These are phyloP conservation scores for Neocatenulostroma microsporum DNA, from an alignment of 2,329 filamentous ascomycete genomes.

Conservation along the genomic window DNA sequence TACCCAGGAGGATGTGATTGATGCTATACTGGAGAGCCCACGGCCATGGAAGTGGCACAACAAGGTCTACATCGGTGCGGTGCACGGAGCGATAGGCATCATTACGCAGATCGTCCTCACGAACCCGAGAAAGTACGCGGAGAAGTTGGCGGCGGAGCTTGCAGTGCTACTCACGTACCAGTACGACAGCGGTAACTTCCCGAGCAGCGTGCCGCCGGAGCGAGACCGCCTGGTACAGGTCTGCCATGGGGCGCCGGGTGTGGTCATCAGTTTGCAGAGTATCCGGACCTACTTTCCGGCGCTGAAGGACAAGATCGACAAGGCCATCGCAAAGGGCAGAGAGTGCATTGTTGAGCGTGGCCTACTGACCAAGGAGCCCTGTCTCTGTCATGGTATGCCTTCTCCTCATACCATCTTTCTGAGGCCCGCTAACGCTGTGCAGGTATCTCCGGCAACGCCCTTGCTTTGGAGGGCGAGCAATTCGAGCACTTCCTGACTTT, in stretches of 20 bases:
- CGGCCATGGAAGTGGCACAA: constrained; percentile 59
- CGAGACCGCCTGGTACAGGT: constrained; percentile 52
- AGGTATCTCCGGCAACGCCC: constrained; percentile 56
- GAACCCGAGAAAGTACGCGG: constrained; percentile 47
- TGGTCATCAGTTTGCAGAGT: constrained; percentile 51
- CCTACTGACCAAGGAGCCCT: constrained; percentile 56
- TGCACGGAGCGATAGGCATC: constrained; percentile 62
- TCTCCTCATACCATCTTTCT: background rate
- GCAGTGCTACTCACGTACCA: constrained; percentile 53
- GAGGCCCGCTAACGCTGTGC: constrained; percentile 4
- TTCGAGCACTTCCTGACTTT: constrained; percentile 53
- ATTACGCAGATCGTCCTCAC: constrained; percentile 61
- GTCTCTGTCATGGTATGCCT: constrained; percentile 49
- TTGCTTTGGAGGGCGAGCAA: constrained; percentile 45
- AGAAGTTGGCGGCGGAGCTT: constrained; percentile 47
- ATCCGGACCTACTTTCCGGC: constrained; percentile 51
- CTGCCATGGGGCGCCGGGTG: constrained; percentile 60
- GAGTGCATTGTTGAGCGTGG: constrained; percentile 51
- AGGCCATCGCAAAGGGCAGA: constrained; percentile 45
- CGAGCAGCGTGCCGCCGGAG: constrained; percentile 45
- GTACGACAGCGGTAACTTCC: constrained; percentile 56
- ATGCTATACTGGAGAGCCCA: constrained; percentile 50
- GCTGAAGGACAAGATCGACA: constrained; percentile 47
- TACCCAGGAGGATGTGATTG: constrained; percentile 50
- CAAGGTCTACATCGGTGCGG: constrained; percentile 57